Evolutionary conservation across 805 yeast species (phyloP), one percentile per base, ranked within the genome.

Genomic region (Pichia occidentalis): DNA sequence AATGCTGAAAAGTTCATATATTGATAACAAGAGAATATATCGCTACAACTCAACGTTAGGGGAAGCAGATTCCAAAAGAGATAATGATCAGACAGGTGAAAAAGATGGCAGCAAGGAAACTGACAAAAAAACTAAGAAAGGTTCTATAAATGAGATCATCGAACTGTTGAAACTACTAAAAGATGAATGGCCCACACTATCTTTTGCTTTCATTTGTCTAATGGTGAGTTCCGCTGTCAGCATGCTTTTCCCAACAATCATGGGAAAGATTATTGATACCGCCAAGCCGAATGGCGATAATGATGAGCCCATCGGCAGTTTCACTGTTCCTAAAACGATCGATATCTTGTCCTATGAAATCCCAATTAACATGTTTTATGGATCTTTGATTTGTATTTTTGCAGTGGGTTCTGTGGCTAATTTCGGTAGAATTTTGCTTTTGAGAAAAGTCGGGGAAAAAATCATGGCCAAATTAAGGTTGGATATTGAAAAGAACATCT

Each of bases 241-340:
- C 20, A 81, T 90, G 85, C 61, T 80, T 10, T 66, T 90, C 29
- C 97, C 97, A 7, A 64, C 80, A 31, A 68, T 85, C 18, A 82
- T 90, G 40, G 97, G 97, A 23, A 83, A 83, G 51, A 78, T 88
- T 34, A 71, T 90, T 16, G 97, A 88, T 57, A 71, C 79, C 3
- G 77, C 83, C 4, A 71, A 63, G 36, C 55, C 47, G 2, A 47
- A 39, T 36, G 54, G 38, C 14, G 45, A 41, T 9, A 34, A 52
- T 4, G 60, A 54, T 1, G 39, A 42, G 10, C 34, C 22, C 29
- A 10, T 46, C 3, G 37, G 23, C 2, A 28, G 27, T 23, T 36
- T 45, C 10, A 31, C 36, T n/a, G 23, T 44, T 14, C 46, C 48
- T 4, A 20, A 40, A 7, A 50, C 48, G 2, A 54, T 56, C n/a